These are phyloP conservation scores for Calonectria pteridis DNA, from an alignment of 2,329 filamentous ascomycete genomes.

Conservation along the genomic window DNA sequence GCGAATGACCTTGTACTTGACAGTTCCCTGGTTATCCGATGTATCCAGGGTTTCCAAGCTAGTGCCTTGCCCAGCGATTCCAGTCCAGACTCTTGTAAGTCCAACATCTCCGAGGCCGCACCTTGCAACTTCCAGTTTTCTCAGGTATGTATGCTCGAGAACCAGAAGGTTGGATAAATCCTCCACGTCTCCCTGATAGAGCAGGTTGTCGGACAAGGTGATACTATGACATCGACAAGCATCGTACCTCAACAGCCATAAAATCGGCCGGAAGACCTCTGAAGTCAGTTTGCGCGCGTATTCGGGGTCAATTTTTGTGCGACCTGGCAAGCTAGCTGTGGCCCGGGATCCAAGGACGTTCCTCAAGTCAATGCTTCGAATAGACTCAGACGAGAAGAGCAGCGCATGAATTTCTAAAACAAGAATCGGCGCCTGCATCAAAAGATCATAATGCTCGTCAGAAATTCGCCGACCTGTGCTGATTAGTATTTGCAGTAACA, in stretches of 20 bases:
- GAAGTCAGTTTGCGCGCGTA: constrained; percentile 45
- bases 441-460: constrained; percentile 61
- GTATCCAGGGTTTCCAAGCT: constrained; percentile 63
- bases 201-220: constrained; percentile 61
- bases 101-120: constrained; percentile 65
- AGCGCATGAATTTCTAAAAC: constrained; percentile 69
- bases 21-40: constrained; percentile 65
- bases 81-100: constrained; percentile 61
- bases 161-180: constrained; percentile 56
- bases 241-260: constrained; percentile 62
- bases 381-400: constrained; percentile 66
- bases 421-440: constrained; percentile 63
- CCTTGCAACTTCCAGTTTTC: constrained; percentile 62
- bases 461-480: constrained; percentile 58
- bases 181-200: constrained; percentile 61
- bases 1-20: constrained; percentile 61
- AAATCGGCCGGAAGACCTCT: constrained; percentile 62
- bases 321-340: constrained; percentile 36
- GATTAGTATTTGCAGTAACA: constrained; percentile 16
- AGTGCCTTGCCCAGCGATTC: constrained; percentile 58
- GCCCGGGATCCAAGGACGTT: constrained; percentile 53
- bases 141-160: constrained; percentile 55
- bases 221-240: constrained; percentile 65
- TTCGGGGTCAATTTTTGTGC: constrained; percentile 37
- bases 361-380: constrained; percentile 66